Evolutionary conservation across 208 protist species (phyloP), one percentile per base, ranked within the genome.

Genomic region (Crithidia sp.): DNA sequence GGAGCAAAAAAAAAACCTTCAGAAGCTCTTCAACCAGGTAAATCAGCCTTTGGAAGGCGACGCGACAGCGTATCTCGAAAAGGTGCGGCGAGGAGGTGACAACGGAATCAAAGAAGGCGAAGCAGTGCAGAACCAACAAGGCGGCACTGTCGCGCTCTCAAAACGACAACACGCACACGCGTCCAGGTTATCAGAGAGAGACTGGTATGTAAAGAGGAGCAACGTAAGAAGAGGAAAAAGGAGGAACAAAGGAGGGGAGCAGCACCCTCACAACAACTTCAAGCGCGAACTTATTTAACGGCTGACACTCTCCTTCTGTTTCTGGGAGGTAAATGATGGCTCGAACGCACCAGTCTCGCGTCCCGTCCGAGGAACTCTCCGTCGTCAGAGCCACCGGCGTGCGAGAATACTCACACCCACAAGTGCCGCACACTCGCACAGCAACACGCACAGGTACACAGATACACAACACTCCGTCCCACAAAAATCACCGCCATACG

Each of bases 401-500:
- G 62, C 68, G 71, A 57, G 37, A 67, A n/a, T 45, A 52, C 49
- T 55, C 72, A 49, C 45, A 49, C n/a, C n/a, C 4, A 17, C 68
- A 52, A 7, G 7, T 41, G n/a, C 14, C 59, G n/a, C 39, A 4
- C 4, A 63, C 13, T 14, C 47, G 40, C 44, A 67, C 44, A 43
- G 28, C 17, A 3, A 52, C 59, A 64, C 41, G 44, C 13, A 41
- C 7, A 39, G 5, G 16, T 14, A 64, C 3, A 14, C 12, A 16
- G 17, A 17, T 2, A 7, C 45, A 49, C 45, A 49, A 7, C 28
- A 28, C 72, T 65, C 72, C 72, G 72, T 71, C n/a, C 71, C 72
- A 71, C 72, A 71, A 66, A 61, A 71, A 77, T 71, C 72, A 77
- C 72, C 62, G 36, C 72, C 36, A 70, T 71, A 66, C 72, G 64